These are phyloP conservation scores for Mrakia gelida DNA, from an alignment of 768 basidiomycete genomes.

Conservation along the genomic window DNA sequence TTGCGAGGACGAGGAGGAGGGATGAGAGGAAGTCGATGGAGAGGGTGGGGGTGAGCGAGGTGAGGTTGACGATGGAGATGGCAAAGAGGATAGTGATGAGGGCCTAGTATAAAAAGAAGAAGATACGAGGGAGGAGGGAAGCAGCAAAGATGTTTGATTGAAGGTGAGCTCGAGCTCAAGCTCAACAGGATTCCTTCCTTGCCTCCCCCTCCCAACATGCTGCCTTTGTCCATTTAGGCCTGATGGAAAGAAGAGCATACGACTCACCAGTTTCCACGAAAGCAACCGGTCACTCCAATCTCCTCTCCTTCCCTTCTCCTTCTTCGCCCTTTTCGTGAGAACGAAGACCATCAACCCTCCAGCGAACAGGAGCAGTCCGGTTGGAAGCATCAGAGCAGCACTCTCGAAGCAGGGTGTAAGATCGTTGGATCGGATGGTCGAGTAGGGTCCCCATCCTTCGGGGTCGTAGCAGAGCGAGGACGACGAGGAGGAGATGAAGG, in stretches of 20 bases:
- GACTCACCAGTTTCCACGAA: slow-evolving; percentile 63
- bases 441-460: slow-evolving; percentile 55
- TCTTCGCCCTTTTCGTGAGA: slow-evolving; percentile 41
- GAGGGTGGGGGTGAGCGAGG: slow-evolving; percentile 50
- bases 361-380: background rate
- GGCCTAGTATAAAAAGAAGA: background rate
- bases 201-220: background rate
- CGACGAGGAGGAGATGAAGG: background rate
- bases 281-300: slow-evolving; percentile 54
- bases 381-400: slow-evolving; percentile 47
- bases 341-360: slow-evolving; percentile 46
- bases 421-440: slow-evolving; percentile 63
- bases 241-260: background rate
- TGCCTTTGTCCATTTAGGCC: background rate
- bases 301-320: slow-evolving; percentile 46
- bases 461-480: background rate
- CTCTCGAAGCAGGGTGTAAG: slow-evolving; percentile 78
- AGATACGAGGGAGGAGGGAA: background rate
- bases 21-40: slow-evolving; percentile 55
- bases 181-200: background rate
- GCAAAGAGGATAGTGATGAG: slow-evolving; percentile 36
- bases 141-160: background rate
- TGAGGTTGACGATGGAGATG: slow-evolving; percentile 45
- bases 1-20: slow-evolving; percentile 38
- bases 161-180: background rate